Conservation (phyloP, 257 asterid genomes). For the Plantago elongata region DNA sequence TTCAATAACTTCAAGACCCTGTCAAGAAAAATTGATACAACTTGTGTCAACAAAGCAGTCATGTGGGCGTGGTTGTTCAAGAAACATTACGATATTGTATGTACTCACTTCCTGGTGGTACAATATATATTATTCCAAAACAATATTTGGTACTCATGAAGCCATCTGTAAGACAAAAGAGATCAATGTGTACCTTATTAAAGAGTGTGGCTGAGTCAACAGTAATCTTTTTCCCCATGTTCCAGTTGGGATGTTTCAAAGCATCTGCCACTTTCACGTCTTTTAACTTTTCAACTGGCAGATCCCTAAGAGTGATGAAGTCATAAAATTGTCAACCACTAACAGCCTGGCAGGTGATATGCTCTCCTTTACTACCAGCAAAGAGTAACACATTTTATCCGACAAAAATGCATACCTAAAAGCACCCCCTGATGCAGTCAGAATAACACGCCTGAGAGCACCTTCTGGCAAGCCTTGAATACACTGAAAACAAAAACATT, state of each 20-base stretch:
- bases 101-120: not conserved
- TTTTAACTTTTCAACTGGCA: constrained; percentile 85
- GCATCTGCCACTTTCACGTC: constrained; percentile 99
- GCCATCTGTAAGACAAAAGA: not conserved
- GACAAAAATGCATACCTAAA: constrained; percentile 49
- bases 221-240: constrained; percentile 95
- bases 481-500: constrained; percentile 50
- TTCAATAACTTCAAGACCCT: constrained; percentile 98
- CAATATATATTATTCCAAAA: not conserved
- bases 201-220: constrained; percentile 99
- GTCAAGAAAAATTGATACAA: constrained; percentile 18
- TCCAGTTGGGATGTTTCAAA: constrained; percentile 98
- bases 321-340: constrained; percentile 14
- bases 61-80: not conserved
- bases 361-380: too few relatives aligned
- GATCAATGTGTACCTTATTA: constrained; percentile 69
- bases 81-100: not conserved
- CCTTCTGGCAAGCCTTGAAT: constrained; percentile 98
- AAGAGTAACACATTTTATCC: too few relatives aligned
- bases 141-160: not conserved
- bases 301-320: constrained; percentile 58
- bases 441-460: constrained; percentile 87
- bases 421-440: constrained; percentile 98
- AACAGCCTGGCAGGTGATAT: not conserved
- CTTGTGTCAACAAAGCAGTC: not conserved